phyloP scores from a whole-genome alignment of 441 rosid species.

The Syzygium malaccense region DNA sequence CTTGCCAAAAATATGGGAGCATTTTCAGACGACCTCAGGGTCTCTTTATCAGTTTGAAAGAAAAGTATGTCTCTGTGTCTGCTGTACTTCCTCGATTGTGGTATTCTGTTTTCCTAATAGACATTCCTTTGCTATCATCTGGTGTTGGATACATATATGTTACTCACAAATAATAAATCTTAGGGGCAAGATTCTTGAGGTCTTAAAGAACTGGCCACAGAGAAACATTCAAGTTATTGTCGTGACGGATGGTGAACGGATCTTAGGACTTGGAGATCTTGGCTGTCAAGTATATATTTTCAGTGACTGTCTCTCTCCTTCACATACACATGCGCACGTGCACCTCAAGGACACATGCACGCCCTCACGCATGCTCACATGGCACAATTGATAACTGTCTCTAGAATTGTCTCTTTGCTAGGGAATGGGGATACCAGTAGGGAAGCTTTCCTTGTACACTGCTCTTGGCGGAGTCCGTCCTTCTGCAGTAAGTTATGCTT shows the following conservation, averaged over 20 bases:
- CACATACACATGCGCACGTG: background rate
- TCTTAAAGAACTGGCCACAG: constrained; percentile 15
- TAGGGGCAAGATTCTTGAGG: constrained; percentile 14
- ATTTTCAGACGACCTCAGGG: constrained; percentile 17
- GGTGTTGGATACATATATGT: background rate
- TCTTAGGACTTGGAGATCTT: constrained; percentile 15
- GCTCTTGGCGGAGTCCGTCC: constrained; percentile 19
- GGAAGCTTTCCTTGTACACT: constrained; percentile 15
- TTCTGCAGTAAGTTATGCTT: constrained; percentile 7
- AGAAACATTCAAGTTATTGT: constrained; percentile 16
- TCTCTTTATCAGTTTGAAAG: constrained; percentile 18
- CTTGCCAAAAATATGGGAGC: constrained; percentile 20
- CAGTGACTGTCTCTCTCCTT: background rate
- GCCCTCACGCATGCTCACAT: background rate
- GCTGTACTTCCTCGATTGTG: background rate
- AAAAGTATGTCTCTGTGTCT: constrained; percentile 1
- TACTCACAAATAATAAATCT: background rate
- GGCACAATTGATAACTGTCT: background rate
- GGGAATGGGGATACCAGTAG: constrained; percentile 19
- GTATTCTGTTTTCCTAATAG: background rate
- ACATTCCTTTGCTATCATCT: background rate
- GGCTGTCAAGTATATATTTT: constrained; percentile 11
- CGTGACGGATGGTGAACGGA: constrained; percentile 15
- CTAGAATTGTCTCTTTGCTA: background rate
- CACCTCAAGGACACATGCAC: background rate